Percentiles rank a stretch among this genome's conserved stretches.
phyloP scores from a whole-genome alignment of 352 stramenopile species.

The Phytophthora agathidicida region DNA sequence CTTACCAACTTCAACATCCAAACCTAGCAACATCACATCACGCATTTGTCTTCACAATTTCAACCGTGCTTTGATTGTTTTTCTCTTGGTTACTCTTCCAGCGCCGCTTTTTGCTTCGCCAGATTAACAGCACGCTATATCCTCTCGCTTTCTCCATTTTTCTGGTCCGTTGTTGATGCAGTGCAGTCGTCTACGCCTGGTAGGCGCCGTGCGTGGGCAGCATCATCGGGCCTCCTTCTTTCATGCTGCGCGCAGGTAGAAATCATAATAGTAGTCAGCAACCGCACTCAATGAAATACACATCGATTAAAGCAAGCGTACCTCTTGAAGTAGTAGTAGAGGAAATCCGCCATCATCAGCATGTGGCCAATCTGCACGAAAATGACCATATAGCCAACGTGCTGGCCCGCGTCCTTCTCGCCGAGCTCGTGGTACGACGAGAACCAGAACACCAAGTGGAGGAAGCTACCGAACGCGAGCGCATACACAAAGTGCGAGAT shows the following conservation, averaged over 20 bases:
- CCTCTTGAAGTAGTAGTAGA: slow-evolving; percentile 99
- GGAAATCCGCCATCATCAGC: slow-evolving; percentile 98
- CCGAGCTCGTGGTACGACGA: slow-evolving; percentile 98
- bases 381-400: slow-evolving; percentile 95
- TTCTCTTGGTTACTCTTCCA: slow-evolving; percentile 29
- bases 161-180: slow-evolving; percentile 19
- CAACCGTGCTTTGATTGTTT: slow-evolving; percentile 22
- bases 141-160: slow-evolving; percentile 4
- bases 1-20: slow-evolving; percentile 10
- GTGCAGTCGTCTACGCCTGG: slow-evolving; percentile 57
- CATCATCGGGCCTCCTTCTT: slow-evolving; percentile 90
- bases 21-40: background rate
- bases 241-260: slow-evolving; percentile 60
- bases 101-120: slow-evolving; percentile 10
- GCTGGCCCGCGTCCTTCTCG: slow-evolving; percentile 90
- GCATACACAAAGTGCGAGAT: slow-evolving; percentile 98
- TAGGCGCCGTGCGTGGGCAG: slow-evolving; percentile 87
- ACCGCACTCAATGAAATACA: background rate
- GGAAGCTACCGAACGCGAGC: slow-evolving; percentile 93
- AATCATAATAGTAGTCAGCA: slow-evolving; percentile 4
- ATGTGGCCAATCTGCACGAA: slow-evolving; percentile 98
- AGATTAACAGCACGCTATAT: slow-evolving; percentile 28
- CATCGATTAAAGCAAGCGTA: slow-evolving; percentile 23
- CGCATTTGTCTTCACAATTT: slow-evolving; percentile 13
- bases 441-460: slow-evolving; percentile 99